Evolutionary conservation across 2,329 filamentous ascomycete species (phyloP).

Genomic region (Pestalotiopsis sp.): DNA sequence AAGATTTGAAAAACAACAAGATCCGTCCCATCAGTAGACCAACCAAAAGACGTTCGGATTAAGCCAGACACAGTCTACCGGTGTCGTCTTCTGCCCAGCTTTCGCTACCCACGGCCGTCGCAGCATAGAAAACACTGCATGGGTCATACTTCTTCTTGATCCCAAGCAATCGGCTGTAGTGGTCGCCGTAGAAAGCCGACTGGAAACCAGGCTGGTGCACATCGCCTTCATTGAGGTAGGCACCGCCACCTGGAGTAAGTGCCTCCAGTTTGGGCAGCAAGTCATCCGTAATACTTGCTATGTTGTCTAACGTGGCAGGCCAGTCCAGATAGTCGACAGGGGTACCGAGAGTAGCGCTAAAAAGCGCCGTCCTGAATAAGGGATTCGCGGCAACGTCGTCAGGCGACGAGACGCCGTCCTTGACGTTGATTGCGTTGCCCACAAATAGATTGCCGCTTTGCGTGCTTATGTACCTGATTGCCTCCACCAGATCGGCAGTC

Average conservation of each 20-base stretch:
- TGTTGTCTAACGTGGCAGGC: slow-evolving; percentile 7
- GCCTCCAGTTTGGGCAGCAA: slow-evolving; percentile 12
- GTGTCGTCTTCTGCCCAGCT: slow-evolving; percentile 35
- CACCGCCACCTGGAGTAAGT: slow-evolving; percentile 19
- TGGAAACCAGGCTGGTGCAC: slow-evolving; percentile 33
- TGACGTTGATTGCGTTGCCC: slow-evolving; percentile 15
- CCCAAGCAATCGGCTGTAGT: slow-evolving; percentile 30
- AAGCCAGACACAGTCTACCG: slow-evolving; percentile 35
- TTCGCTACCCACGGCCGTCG: slow-evolving; percentile 43
- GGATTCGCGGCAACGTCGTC: slow-evolving; percentile 15
- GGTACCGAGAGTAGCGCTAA: slow-evolving; percentile 10
- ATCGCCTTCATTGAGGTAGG: slow-evolving; percentile 43
- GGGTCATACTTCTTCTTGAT: slow-evolving; percentile 47
- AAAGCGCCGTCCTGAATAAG: slow-evolving; percentile 16
- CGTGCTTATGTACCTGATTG: slow-evolving; percentile 15
- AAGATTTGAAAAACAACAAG: no score
- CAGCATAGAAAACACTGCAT: slow-evolving; percentile 38
- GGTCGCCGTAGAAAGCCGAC: slow-evolving; percentile 34
- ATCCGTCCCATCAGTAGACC: no score
- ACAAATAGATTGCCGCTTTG: not conserved
- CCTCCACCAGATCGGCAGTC: slow-evolving; percentile 11
- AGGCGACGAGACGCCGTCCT: not conserved
- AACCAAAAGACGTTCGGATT: no score
- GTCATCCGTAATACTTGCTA: slow-evolving; percentile 17
- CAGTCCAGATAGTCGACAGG: slow-evolving; percentile 16